Evolutionary conservation across 2,329 filamentous ascomycete species (phyloP).

Genomic region (Venturia effusa): DNA sequence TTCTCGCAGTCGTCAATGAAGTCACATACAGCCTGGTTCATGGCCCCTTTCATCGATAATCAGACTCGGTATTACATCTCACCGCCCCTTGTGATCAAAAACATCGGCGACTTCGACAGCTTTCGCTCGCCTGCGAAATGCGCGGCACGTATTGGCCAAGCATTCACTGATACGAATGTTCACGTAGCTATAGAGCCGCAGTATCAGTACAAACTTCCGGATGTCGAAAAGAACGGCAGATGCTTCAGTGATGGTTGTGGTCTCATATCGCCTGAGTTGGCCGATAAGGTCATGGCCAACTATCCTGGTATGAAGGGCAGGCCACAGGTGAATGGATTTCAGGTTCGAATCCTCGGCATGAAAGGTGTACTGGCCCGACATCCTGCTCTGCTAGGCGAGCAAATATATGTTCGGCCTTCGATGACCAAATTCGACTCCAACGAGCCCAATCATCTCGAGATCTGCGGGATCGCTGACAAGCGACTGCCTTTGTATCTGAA

Average conservation of each 20-base stretch:
- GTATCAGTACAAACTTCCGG: slow-evolving; percentile 28
- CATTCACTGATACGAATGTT: slow-evolving; percentile 59
- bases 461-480: slow-evolving; percentile 58
- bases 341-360: slow-evolving; percentile 63
- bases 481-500: slow-evolving; percentile 64
- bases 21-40: slow-evolving; percentile 60
- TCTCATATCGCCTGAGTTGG: slow-evolving; percentile 52
- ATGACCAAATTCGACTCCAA: slow-evolving; percentile 68
- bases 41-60: slow-evolving; percentile 34
- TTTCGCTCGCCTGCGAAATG: slow-evolving; percentile 46
- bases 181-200: slow-evolving; percentile 26
- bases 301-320: slow-evolving; percentile 13
- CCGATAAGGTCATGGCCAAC: slow-evolving; percentile 20
- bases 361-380: slow-evolving; percentile 75
- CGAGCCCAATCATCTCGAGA: slow-evolving; percentile 49
- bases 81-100: slow-evolving; percentile 32
- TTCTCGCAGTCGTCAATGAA: slow-evolving; percentile 73
- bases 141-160: slow-evolving; percentile 50
- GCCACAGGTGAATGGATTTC: slow-evolving; percentile 52
- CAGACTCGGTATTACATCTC: slow-evolving; percentile 20
- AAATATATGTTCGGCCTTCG: slow-evolving; percentile 54
- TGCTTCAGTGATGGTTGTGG: slow-evolving; percentile 75
- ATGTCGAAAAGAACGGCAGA: slow-evolving; percentile 45
- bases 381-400: slow-evolving; percentile 43
- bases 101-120: slow-evolving; percentile 39